These are phyloP conservation scores for Phaeolepiota aurea DNA, from an alignment of 768 basidiomycete species.

Conservation along the genomic window DNA sequence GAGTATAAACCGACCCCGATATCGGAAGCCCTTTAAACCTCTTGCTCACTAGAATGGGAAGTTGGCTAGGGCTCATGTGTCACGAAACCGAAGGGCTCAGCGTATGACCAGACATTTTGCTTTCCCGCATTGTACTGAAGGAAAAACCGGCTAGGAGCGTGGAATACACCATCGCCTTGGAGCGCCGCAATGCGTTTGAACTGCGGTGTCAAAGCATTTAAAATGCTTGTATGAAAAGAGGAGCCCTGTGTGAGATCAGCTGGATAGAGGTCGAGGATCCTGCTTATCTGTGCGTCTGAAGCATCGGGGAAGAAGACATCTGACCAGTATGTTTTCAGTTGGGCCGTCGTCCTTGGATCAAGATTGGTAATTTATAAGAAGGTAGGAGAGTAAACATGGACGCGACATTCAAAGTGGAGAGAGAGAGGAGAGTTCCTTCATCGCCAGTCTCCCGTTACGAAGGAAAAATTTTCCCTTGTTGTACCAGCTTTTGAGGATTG, in stretches of 20 bases:
- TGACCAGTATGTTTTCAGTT: constrained; percentile 14
- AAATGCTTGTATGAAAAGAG: constrained; percentile 38
- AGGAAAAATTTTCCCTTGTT: constrained; percentile 26
- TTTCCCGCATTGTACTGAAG: constrained; percentile 25
- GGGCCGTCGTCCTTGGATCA: constrained; percentile 13
- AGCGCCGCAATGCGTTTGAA: constrained; percentile 45
- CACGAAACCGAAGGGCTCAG: constrained; percentile 19
- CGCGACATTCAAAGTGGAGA: constrained; percentile 19
- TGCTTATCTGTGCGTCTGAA: constrained; percentile 17
- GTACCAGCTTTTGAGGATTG: constrained; percentile 21
- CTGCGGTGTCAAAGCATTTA: constrained; percentile 33
- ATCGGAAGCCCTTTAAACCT: constrained; percentile 32
- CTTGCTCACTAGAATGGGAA: constrained; percentile 29
- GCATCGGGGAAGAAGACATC: constrained; percentile 22
- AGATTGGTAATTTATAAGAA: background rate
- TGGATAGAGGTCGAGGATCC: constrained; percentile 28
- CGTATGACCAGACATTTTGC: constrained; percentile 32
- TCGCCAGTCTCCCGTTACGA: constrained; percentile 32
- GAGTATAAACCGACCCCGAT: constrained; percentile 32
- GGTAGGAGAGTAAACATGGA: constrained; percentile 1
- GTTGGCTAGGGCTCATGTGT: background rate
- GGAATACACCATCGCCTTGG: constrained; percentile 42
- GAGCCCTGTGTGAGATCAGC: constrained; percentile 34
- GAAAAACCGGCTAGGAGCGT: constrained; percentile 40
- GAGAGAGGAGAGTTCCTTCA: constrained; percentile 28